A percentile compares a stretch with the other conserved stretches of the same genome.
Conservation (phyloP, 2,329 filamentous ascomycete species). For the Leptographium procerum region DNA sequence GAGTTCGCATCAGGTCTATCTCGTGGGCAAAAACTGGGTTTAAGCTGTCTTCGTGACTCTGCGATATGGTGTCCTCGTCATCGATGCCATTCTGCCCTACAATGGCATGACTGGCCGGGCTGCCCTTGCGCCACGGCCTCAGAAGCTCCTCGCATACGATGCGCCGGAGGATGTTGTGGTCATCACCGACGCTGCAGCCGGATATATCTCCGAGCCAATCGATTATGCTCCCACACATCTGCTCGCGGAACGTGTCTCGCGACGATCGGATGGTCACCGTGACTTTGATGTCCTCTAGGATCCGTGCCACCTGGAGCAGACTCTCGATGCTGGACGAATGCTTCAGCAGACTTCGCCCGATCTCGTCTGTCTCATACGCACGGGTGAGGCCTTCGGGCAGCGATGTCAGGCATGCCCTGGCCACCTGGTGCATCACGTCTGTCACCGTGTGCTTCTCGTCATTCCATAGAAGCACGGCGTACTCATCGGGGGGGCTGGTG, state of each 20-base stretch:
- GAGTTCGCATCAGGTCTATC: conserved; percentile 20
- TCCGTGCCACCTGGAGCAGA: conserved; percentile 66
- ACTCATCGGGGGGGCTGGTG: conserved; percentile 59
- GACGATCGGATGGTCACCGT: conserved; percentile 91
- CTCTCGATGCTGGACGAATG: conserved; percentile 61
- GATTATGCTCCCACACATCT: conserved; percentile 97
- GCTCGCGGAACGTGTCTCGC: conserved; percentile 88
- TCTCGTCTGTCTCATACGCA: conserved; percentile 79
- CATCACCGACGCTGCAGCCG: conserved; percentile 72
- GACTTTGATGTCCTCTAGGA: conserved; percentile 90
- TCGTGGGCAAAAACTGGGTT: conserved; percentile 25
- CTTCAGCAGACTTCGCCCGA: conserved; percentile 76
- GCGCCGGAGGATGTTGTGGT: conserved; percentile 66
- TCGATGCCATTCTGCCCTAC: conserved; percentile 71
- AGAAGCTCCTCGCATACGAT: conserved; percentile 88
- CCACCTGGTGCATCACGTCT: conserved; percentile 83
- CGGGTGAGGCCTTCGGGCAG: conserved; percentile 57
- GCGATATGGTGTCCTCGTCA: conserved; percentile 61
- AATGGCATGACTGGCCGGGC: conserved; percentile 65
- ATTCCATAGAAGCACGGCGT: conserved; percentile 85
- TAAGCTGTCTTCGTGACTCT: conserved; percentile 18
- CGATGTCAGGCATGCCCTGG: conserved; percentile 70
- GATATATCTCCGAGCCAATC: conserved; percentile 93
- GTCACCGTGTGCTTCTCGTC: conserved; percentile 96
- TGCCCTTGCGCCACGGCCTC: conserved; percentile 77